A percentile compares a stretch with the other conserved stretches of the same genome.
phyloP scores from a whole-genome alignment of 208 protist genomes.

The Trypanosoma boissoni region DNA sequence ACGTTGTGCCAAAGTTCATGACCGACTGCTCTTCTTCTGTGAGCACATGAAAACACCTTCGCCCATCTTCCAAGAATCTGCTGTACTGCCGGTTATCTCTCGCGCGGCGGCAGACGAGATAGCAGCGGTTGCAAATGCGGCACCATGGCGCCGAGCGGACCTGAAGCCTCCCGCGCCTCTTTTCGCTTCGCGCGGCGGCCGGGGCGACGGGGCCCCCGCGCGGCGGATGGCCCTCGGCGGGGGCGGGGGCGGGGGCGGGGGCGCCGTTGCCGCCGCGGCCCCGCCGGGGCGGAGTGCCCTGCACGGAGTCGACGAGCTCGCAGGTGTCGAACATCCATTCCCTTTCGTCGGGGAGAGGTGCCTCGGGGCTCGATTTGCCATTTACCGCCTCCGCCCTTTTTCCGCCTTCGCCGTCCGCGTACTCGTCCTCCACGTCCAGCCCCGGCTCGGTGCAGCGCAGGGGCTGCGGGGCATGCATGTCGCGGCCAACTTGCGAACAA shows the following conservation, averaged over 20 bases:
- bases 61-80: slow-evolving; percentile 54
- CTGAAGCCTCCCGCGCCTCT: slow-evolving; percentile 16
- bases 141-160: slow-evolving; percentile 22
- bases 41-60: slow-evolving; percentile 59
- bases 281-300: too few relatives aligned
- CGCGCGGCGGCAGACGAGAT: slow-evolving; percentile 55
- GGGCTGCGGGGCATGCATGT: slow-evolving; percentile 28
- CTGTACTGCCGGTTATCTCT: slow-evolving; percentile 39
- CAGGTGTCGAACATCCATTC: slow-evolving; percentile 21
- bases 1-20: slow-evolving; percentile 37
- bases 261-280: too few relatives aligned
- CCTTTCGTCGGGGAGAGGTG: not conserved
- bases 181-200: not conserved
- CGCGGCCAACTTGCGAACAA: slow-evolving; percentile 46
- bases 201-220: not conserved
- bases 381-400: not conserved
- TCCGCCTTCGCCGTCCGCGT: not conserved
- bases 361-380: not conserved
- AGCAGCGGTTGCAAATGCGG: slow-evolving; percentile 54
- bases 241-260: not conserved
- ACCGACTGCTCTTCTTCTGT: slow-evolving; percentile 41
- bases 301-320: not conserved
- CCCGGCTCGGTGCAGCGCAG: too few relatives aligned
- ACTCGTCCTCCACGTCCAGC: not conserved
- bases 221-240: not conserved